phyloP scores from a whole-genome alignment of 2,329 filamentous ascomycete genomes.

The Exophiala sideris region DNA sequence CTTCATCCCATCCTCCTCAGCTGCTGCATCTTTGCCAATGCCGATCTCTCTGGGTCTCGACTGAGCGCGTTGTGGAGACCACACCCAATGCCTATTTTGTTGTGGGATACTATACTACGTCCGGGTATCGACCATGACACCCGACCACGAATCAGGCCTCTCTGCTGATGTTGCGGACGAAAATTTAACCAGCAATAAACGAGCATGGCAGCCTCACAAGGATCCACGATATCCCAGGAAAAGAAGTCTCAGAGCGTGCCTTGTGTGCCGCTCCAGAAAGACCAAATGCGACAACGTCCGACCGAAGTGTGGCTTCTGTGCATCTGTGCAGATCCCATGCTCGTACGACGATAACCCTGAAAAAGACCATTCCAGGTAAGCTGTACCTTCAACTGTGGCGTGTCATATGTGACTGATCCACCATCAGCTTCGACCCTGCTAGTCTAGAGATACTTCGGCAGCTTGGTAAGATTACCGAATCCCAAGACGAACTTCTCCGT shows the following conservation, averaged over 20 bases:
- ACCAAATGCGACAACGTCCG: slow-evolving; percentile 1
- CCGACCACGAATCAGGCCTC: background rate
- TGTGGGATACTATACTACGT: too few species aligned
- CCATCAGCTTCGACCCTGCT: background rate
- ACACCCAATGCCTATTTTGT: background rate
- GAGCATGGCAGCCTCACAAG: background rate
- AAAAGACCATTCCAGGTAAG: background rate
- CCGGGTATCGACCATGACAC: background rate
- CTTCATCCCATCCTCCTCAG: background rate
- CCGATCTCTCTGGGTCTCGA: background rate
- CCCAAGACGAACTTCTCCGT: background rate
- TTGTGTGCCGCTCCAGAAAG: slow-evolving; percentile 1
- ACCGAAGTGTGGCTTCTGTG: slow-evolving; percentile 3
- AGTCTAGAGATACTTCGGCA: background rate
- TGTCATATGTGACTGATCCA: background rate
- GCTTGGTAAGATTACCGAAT: background rate
- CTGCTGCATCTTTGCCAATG: background rate
- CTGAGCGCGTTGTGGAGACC: background rate
- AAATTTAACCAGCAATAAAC: background rate
- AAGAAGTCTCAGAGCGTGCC: background rate
- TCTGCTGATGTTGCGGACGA: background rate
- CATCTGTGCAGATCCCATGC: background rate
- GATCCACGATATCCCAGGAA: background rate
- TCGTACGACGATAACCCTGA: slow-evolving; percentile 1
- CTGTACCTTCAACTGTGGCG: background rate